Percentiles rank a stretch among this genome's conserved stretches.
Evolutionary conservation across 371 early-diverging fungal species (phyloP).

Genomic region (Lichtheimia ornata): DNA sequence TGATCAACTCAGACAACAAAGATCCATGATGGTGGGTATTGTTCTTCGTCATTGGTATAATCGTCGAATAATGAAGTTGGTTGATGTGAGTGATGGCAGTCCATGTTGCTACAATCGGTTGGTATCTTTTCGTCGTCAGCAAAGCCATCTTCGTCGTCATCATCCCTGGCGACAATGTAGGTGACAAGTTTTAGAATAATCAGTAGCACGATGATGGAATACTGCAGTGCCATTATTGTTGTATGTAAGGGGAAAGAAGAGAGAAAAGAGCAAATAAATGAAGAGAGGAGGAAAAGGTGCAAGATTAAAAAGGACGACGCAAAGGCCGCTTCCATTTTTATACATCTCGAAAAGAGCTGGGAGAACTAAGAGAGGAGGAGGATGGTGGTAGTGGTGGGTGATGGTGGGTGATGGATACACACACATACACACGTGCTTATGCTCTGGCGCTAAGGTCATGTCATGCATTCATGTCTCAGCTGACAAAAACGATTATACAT

Average conservation of each 20-base stretch:
- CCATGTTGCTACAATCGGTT: background rate
- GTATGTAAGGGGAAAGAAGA: background rate
- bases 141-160: slow-evolving; percentile 11
- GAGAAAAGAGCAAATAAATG: background rate
- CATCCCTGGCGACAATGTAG: slow-evolving; percentile 10
- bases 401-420: slow-evolving; percentile 33
- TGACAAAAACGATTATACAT: background rate
- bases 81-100: background rate
- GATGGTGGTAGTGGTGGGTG: background rate
- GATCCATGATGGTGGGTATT: slow-evolving; percentile 7
- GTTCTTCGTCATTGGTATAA: background rate
- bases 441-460: too few relatives aligned
- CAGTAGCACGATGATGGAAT: slow-evolving; percentile 18
- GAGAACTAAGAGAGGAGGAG: background rate
- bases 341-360: background rate
- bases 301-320: background rate
- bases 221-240: slow-evolving; percentile 16
- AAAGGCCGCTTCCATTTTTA: background rate
- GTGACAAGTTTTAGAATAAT: slow-evolving; percentile 17
- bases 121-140: slow-evolving; percentile 5
- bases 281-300: background rate
- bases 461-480: too few relatives aligned
- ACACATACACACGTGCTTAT: slow-evolving; percentile 55
- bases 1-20: slow-evolving; percentile 4
- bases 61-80: background rate